Percentiles rank a stretch among this genome's conserved stretches.
Conservation (phyloP, 805 yeast genomes). For the Helenozyma rhizophorensis region DNA sequence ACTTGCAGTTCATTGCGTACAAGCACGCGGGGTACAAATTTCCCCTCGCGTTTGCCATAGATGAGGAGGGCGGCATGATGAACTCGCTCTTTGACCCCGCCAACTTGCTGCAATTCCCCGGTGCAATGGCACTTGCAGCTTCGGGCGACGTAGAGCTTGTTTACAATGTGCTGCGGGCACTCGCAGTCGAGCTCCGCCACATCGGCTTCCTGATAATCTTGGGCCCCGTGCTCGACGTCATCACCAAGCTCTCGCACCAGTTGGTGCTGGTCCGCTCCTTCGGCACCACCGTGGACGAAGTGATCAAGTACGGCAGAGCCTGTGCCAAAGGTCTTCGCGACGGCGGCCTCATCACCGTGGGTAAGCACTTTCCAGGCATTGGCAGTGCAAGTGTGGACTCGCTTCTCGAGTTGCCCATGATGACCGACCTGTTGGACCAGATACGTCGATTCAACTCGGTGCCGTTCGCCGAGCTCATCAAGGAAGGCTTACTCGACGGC, state of each 20-base stretch:
- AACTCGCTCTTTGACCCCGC: slow-evolving; percentile 52
- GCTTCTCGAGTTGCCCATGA: slow-evolving; percentile 53
- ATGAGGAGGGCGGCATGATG: slow-evolving; percentile 63
- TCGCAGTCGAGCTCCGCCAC: slow-evolving; percentile 48
- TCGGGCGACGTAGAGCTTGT: slow-evolving; percentile 47
- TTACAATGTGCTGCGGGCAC: slow-evolving; percentile 48
- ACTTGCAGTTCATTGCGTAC: slow-evolving; percentile 51
- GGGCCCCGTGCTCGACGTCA: slow-evolving; percentile 63
- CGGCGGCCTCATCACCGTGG: slow-evolving; percentile 52
- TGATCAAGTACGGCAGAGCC: slow-evolving; percentile 48
- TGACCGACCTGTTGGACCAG: slow-evolving; percentile 52
- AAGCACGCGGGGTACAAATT: slow-evolving; percentile 43
- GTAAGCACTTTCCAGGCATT: slow-evolving; percentile 66
- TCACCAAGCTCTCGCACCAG: slow-evolving; percentile 51
- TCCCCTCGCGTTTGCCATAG: slow-evolving; percentile 55
- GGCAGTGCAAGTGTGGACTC: slow-evolving; percentile 59
- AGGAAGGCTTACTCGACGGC: slow-evolving; percentile 46
- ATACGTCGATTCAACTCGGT: slow-evolving; percentile 45
- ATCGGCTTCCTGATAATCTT: slow-evolving; percentile 53
- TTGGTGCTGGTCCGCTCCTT: slow-evolving; percentile 57
- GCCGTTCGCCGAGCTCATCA: slow-evolving; percentile 48
- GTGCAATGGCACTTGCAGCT: slow-evolving; percentile 62
- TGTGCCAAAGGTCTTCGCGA: slow-evolving; percentile 50
- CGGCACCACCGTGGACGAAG: slow-evolving; percentile 58
- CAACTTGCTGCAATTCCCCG: slow-evolving; percentile 53